Base-by-base conservation (phyloP, 179 eudicot species). In the Beta lomatogona region DNA sequence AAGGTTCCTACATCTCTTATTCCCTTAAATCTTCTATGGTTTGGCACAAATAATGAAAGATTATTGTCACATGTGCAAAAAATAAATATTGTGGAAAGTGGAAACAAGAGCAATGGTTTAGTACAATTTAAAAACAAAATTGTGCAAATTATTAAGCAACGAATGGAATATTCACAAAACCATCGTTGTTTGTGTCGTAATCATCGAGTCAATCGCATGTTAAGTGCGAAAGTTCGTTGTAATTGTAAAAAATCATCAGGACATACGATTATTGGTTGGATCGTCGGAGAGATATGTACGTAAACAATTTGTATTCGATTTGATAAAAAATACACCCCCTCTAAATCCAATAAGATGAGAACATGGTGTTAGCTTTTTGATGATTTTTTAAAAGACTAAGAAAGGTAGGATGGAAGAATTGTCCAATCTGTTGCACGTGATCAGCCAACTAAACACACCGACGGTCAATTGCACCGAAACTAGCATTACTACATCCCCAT, bases 371-470 rank as follows among this genome's bases (percentile, higher is more conserved):
- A 78, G 75, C 55, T 19, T 55, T 57, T 70, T 4, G 65, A 55
- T 54, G 15, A 75, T 41, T 55, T 66, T 57, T 70, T 45, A n/a
- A 21, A 57, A 18, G 5, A 22, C 6, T 21, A 9, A 19, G 65
- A 61, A 61, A n/a, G 36, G 31, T 22, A 44, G n/a, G 52, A 10
- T 31, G 41, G 48, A 55, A 68, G 41, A 36, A 36, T 79, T 60
- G 44, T 72, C 77, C 82, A 80, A 61, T 60, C 68, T 80, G 50
- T 61, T 57, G 31, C 77, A 72, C 82, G 71, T 80, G 77, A 64
- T 72, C 59, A 4, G 45, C 77, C 77, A 80, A 72, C 67, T n/a
- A 80, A 71, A 15, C 41, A 11, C 52, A 48, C 1, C 65, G 63
- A 58, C 19, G 54, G 73, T 45, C 73, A 69, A 69, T 69, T 6